Evolutionary conservation across 768 basidiomycete species (phyloP).

Genomic region (Russula emetica): DNA sequence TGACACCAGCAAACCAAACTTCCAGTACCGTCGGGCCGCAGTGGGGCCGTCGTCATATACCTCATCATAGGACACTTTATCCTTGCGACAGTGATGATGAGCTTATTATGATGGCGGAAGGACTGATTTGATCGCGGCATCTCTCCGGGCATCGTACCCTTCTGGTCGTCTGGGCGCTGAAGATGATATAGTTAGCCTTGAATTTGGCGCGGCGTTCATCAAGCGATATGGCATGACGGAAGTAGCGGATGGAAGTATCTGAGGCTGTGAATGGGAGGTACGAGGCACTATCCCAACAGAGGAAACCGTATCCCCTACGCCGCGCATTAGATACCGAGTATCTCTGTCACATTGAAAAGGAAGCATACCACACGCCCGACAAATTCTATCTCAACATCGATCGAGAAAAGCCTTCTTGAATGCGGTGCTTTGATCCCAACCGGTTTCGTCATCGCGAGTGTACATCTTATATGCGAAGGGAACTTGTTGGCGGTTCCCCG

Average conservation of each 20-base stretch:
- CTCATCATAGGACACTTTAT: slow-evolving; percentile 35
- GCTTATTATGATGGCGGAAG: slow-evolving; percentile 25
- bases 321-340: slow-evolving; percentile 13
- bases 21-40: slow-evolving; percentile 67
- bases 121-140: slow-evolving; percentile 39
- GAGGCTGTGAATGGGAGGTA: slow-evolving; percentile 62
- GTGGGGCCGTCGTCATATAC: slow-evolving; percentile 35
- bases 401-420: slow-evolving; percentile 75
- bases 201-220: slow-evolving; percentile 66
- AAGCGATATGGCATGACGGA: slow-evolving; percentile 65
- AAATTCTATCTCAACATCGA: slow-evolving; percentile 68
- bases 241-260: slow-evolving; percentile 55
- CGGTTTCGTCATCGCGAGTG: slow-evolving; percentile 48
- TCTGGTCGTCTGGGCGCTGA: slow-evolving; percentile 36
- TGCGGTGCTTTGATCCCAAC: slow-evolving; percentile 58
- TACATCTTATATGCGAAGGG: slow-evolving; percentile 80
- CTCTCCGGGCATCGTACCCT: slow-evolving; percentile 49
- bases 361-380: slow-evolving; percentile 67
- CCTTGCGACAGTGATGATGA: not conserved
- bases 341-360: not conserved
- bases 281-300: slow-evolving; percentile 68
- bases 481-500: slow-evolving; percentile 68
- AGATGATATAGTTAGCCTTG: slow-evolving; percentile 33
- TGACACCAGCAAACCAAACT: slow-evolving; percentile 78
- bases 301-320: slow-evolving; percentile 65